Evolutionary conservation across 176 grass and related monocot genomes (phyloP), one percentile per base, ranked within the genome.

Genomic region (Juncus effusus): DNA sequence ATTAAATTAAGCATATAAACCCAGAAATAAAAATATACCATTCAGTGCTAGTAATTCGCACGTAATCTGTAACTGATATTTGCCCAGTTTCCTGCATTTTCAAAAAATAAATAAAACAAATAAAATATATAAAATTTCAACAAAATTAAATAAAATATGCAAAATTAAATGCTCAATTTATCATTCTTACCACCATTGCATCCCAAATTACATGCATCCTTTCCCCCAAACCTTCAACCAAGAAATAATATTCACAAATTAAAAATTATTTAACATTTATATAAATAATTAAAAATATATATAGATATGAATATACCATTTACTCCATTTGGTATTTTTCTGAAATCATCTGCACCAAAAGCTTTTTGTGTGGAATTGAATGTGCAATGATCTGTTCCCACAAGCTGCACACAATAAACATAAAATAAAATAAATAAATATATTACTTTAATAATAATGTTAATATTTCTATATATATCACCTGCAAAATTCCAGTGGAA

Each of bases 281-380:
- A 28, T 28, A 28, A 28, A 28, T 28, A 28, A 28, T 28, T 28
- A 28, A 28, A 28, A 28, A 28, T 86, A 5, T 9, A 5, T 47
- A 47, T 47, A 6, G 44, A 5, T 47, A 47, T 47, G 4, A 47
- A 47, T 51, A 78, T 80, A 87, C 88, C 88, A 70, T 97, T 97
- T 76, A 97, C 94, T 65, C 94, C 88, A 73, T 93, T 97, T 5
- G 88, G 88, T 56, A 97, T 97, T 77, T 92, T 97, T 62, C 85
- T 75, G 59, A 97, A 97, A 79, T 93, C 85, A 80, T 97, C 80
- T 47, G 56, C 72, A 49, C 94, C 88, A 16, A 89, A 86, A 82
- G 94, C 83, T 93, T 97, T 97, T 54, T 97, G 88, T 47, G 88
- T 97, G 39, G 85, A 84, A 82, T 92, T 92, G 80, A 97, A 97